Evolutionary conservation across 2,329 filamentous ascomycete genomes (phyloP), one percentile per base, ranked within the genome.

Genomic region (Claviceps capensis): DNA sequence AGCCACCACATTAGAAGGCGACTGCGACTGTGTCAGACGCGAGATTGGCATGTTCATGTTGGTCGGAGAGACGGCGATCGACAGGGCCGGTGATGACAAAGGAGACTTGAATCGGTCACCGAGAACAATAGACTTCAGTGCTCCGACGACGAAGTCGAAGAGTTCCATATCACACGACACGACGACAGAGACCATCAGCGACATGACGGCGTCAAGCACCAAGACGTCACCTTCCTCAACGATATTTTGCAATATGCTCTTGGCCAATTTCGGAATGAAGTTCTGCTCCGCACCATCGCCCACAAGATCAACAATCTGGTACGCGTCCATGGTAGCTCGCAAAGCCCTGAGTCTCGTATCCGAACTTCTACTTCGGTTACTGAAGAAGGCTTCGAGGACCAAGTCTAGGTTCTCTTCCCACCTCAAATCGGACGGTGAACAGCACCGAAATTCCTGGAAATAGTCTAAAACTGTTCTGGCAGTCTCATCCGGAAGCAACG

Each of bases 1-100:
- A 0, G 83, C 77, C 46, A 87, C 82, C 43, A 90, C 79, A 57
- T 88, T 87, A 3, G 82, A 81, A 1, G 79, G 75, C 23, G 82
- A 84, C 58, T 76, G 59, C 8, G 66, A 63, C 7, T 65, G 62
- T 0, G 16, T 34, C 34, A 22, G 30, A 11, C 58, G 14, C 4
- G 61, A 42, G n/a, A 55, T 49, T 19, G 59, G 43, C 4, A 56
- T 55, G n/a, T 62, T 58, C 5, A 53, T 51, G 16, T 54, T 50
- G 13, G 52, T 38, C 19, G 62, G 59, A 17, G 57, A 53, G 37
- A 59, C 58, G 2, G 57, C 59, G 42, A 55, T 60, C 48, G 52
- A 64, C 45, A 56, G 59, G 16, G 58, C 55, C 3, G 66, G 60
- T 2, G 63, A 61, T n/a, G 62, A 53, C 48, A 66, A 60, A 0